Evolutionary conservation across 2,329 filamentous ascomycete species (phyloP).

Genomic region (Paecilomyces formosus): DNA sequence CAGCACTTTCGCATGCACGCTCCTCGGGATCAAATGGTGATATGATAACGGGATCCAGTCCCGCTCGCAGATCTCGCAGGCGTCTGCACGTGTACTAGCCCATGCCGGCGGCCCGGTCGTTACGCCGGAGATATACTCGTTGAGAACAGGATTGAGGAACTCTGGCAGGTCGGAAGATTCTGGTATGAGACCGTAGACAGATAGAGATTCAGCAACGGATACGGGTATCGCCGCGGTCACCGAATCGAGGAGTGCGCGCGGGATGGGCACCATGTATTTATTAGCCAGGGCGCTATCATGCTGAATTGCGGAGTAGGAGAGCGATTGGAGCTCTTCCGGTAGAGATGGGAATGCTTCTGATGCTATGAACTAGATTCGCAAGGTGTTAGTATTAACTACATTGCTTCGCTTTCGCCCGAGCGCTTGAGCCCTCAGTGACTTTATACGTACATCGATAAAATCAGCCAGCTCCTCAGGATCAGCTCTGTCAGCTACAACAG

Average conservation of each 20-base stretch:
- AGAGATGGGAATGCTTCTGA: constrained; percentile 60
- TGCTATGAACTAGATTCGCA: constrained; percentile 54
- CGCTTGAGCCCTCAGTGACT: neutral
- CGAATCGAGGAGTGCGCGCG: constrained; percentile 41
- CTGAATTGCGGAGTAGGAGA: constrained; percentile 54
- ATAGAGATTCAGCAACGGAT: constrained; percentile 58
- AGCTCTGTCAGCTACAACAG: constrained; percentile 13
- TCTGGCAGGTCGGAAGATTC: constrained; percentile 36
- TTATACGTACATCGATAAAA: constrained; percentile 57
- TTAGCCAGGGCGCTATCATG: constrained; percentile 43
- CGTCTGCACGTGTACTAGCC: constrained; percentile 46
- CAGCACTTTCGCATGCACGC: constrained; percentile 66
- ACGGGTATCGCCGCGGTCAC: constrained; percentile 52
- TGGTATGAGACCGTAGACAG: constrained; percentile 57
- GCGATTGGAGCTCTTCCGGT: constrained; percentile 51
- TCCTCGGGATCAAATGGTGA: constrained; percentile 77
- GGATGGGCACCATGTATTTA: constrained; percentile 52
- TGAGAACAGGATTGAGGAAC: constrained; percentile 58
- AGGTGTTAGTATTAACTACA: constrained; percentile 3
- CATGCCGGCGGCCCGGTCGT: constrained; percentile 59
- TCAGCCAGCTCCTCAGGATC: constrained; percentile 66
- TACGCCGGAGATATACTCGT: constrained; percentile 52
- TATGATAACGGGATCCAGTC: constrained; percentile 72
- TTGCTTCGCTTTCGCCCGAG: neutral
- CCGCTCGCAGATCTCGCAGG: constrained; percentile 70